A percentile compares a stretch with the other conserved stretches of the same genome.
These are phyloP conservation scores for Pelargonium myrrhifolium DNA, from an alignment of 441 rosid species.

Conservation along the genomic window DNA sequence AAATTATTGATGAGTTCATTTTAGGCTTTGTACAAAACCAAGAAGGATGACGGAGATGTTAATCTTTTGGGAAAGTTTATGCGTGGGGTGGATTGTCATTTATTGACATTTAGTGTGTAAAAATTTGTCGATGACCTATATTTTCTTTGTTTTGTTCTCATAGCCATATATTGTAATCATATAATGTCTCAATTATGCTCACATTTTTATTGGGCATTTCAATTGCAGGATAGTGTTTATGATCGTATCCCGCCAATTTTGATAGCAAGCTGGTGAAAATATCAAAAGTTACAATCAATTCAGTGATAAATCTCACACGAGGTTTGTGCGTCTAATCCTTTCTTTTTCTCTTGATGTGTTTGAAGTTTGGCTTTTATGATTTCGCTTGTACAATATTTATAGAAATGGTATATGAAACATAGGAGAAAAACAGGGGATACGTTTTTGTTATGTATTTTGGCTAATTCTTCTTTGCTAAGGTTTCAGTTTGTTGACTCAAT, in stretches of 20 bases:
- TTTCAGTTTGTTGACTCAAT: neutral
- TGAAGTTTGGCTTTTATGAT: neutral
- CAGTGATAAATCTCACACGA: neutral
- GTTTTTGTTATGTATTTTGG: neutral
- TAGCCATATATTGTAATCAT: neutral
- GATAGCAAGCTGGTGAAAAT: neutral
- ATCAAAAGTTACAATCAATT: neutral
- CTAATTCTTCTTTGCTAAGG: neutral
- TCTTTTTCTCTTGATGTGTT: neutral
- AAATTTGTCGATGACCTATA: neutral
- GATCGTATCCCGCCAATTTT: neutral
- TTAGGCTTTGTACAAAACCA: neutral
- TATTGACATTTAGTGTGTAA: neutral
- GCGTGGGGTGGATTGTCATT: neutral
- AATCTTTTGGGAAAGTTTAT: neutral
- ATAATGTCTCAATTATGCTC: neutral
- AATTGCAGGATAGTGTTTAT: neutral
- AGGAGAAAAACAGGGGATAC: neutral
- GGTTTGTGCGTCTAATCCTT: neutral
- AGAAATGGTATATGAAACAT: neutral
- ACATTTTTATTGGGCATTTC: neutral
- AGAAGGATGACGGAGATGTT: neutral
- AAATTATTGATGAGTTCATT: neutral
- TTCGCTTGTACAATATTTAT: neutral
- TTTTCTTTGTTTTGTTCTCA: neutral